phyloP scores from a whole-genome alignment of 192 early-diverging fungal genomes.

The Umbelopsis isabellina region DNA sequence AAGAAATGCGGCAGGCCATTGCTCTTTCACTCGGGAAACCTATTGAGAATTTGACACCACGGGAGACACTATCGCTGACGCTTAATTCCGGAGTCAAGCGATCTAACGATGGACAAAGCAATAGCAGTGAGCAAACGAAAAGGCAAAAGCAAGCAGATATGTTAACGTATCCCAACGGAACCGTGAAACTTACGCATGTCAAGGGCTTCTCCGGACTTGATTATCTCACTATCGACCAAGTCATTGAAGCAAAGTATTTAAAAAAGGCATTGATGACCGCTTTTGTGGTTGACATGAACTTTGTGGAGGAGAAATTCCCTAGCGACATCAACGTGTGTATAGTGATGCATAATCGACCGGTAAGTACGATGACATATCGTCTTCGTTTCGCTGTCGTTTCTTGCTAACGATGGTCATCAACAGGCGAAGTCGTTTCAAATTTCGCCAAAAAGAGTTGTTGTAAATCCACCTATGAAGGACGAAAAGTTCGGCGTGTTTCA shows the following conservation, averaged over 20 bases:
- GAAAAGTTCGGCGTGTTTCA: slow-evolving; percentile 59
- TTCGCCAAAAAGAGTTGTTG: slow-evolving; percentile 31
- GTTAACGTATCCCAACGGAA: slow-evolving; percentile 30
- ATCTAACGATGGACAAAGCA: background rate
- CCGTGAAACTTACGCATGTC: slow-evolving; percentile 40
- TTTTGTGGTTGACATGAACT: slow-evolving; percentile 53
- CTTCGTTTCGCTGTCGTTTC: background rate
- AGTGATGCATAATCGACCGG: slow-evolving; percentile 43
- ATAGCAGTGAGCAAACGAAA: background rate
- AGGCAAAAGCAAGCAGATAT: background rate
- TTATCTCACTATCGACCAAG: slow-evolving; percentile 42
- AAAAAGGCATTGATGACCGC: slow-evolving; percentile 60
- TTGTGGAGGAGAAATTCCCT: slow-evolving; percentile 54
- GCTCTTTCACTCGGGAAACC: slow-evolving; percentile 41
- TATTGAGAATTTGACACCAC: slow-evolving; percentile 30
- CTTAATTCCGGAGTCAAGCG: background rate
- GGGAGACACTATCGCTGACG: slow-evolving; percentile 20
- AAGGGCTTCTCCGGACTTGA: slow-evolving; percentile 27
- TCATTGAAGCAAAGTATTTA: slow-evolving; percentile 44
- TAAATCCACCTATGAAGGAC: slow-evolving; percentile 53
- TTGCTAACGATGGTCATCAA: background rate
- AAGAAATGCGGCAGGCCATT: slow-evolving; percentile 34
- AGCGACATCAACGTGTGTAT: slow-evolving; percentile 41
- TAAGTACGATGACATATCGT: slow-evolving; percentile 14
- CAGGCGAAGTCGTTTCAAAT: slow-evolving; percentile 36